Conservation (phyloP, 495 filamentous ascomycete species). For the Talaromyces wortmannii region DNA sequence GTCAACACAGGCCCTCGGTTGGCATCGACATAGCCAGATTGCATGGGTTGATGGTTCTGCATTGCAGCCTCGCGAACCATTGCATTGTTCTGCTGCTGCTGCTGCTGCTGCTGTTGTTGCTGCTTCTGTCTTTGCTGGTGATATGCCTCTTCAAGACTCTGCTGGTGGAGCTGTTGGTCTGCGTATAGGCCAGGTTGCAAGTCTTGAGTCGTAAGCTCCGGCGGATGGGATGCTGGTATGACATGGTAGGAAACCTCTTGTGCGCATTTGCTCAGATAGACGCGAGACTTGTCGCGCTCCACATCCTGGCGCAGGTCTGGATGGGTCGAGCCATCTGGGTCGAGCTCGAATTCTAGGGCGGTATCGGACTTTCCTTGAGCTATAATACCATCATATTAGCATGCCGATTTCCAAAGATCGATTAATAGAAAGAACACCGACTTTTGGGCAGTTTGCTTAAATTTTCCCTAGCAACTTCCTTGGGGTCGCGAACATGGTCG, state of each 20-base stretch:
- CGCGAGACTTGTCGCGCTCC: conserved; percentile 43
- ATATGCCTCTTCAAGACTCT: conserved; percentile 45
- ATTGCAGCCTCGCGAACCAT: conserved; percentile 38
- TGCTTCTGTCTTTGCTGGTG: conserved; percentile 35
- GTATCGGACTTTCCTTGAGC: conserved; percentile 34
- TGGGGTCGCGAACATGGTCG: conserved; percentile 34
- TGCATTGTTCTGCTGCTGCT: conserved; percentile 38
- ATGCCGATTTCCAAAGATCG: background rate
- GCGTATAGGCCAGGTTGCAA: conserved; percentile 38
- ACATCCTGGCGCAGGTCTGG: conserved; percentile 50
- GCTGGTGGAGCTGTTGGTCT: conserved; percentile 39
- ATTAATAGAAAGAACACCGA: conserved; percentile 7
- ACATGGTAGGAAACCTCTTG: conserved; percentile 51
- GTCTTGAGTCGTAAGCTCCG: conserved; percentile 37
- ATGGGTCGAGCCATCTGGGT: conserved; percentile 46
- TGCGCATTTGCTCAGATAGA: conserved; percentile 47
- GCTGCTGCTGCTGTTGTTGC: conserved; percentile 25
- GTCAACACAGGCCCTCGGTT: conserved; percentile 18
- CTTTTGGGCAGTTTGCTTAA: conserved; percentile 31
- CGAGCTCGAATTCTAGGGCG: conserved; percentile 31
- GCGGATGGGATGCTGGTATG: conserved; percentile 40
- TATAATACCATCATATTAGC: conserved; percentile 8
- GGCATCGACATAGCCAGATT: conserved; percentile 38
- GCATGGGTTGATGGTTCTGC: conserved; percentile 39
- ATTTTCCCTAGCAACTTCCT: conserved; percentile 36